phyloP scores from a whole-genome alignment of 768 basidiomycete genomes.

The Leucogyrophana mollusca region DNA sequence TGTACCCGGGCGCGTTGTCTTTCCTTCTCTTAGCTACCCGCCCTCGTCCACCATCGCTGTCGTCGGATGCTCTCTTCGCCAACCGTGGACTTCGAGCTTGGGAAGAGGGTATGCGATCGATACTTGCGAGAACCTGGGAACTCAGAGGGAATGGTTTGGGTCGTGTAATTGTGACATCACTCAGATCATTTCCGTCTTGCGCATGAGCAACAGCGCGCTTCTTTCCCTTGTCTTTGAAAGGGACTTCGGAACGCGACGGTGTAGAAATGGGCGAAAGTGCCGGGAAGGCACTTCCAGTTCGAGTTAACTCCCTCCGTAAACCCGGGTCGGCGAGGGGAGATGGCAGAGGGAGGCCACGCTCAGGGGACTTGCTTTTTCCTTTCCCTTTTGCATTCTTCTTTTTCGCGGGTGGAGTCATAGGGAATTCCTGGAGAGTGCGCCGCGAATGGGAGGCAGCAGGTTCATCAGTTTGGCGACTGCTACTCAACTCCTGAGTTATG shows the following conservation, averaged over 20 bases:
- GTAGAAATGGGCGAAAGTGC: constrained; percentile 21
- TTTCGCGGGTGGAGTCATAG: constrained; percentile 20
- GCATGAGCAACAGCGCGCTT: constrained; percentile 4
- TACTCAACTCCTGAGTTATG: too few relatives aligned
- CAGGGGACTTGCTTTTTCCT: background rate
- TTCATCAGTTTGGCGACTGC: constrained; percentile 6
- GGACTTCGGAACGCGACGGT: background rate
- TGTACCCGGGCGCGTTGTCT: constrained; percentile 18
- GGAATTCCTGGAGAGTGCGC: constrained; percentile 22
- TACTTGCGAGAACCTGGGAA: constrained; percentile 40
- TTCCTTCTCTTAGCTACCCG: constrained; percentile 32
- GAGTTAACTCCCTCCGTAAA: constrained; percentile 1
- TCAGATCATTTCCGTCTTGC: constrained; percentile 1
- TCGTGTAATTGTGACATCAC: constrained; percentile 1
- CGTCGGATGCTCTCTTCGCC: constrained; percentile 32
- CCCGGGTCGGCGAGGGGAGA: constrained; percentile 13
- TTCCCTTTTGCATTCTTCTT: constrained; percentile 11
- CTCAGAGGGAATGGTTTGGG: constrained; percentile 49
- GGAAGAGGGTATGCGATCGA: constrained; percentile 27
- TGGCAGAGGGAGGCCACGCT: constrained; percentile 15
- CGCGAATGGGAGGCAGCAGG: background rate
- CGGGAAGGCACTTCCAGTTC: constrained; percentile 17
- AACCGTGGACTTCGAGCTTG: constrained; percentile 7
- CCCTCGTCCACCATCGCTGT: constrained; percentile 26
- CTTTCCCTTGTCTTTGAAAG: constrained; percentile 17